These are phyloP conservation scores for Calamus simplicifolius DNA, from an alignment of 176 grass and related monocot species.

Conservation along the genomic window DNA sequence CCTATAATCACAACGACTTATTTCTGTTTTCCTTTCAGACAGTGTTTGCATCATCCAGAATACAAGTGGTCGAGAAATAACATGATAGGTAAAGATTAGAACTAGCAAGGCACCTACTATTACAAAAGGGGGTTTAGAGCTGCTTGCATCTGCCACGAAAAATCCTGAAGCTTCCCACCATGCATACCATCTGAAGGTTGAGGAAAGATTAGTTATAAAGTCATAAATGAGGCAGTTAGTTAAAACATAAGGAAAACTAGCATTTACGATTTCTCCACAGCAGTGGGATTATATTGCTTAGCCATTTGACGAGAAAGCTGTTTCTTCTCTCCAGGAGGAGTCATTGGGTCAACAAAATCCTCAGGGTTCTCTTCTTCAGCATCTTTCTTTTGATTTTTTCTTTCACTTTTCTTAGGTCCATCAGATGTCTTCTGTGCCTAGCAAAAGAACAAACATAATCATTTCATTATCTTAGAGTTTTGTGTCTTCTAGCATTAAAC, in stretches of 20 bases:
- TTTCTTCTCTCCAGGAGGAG: constrained; percentile 49
- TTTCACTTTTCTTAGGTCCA: constrained; percentile 46
- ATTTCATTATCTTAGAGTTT: not conserved
- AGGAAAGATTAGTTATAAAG: too few relatives aligned
- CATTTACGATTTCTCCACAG: constrained; percentile 63
- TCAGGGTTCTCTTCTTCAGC: constrained; percentile 38
- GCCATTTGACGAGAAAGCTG: constrained; percentile 54
- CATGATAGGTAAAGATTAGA: too few relatives aligned
- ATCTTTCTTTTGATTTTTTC: constrained; percentile 50
- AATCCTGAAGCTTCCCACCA: constrained; percentile 73
- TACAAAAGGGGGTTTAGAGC: constrained; percentile 66
- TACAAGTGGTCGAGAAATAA: too few relatives aligned
- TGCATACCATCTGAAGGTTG: constrained; percentile 50
- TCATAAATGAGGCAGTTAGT: not conserved
- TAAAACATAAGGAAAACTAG: constrained; percentile 1
- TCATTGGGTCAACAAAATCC: constrained; percentile 50
- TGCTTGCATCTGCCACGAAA: constrained; percentile 54
- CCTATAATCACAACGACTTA: too few relatives aligned
- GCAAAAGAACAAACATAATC: constrained; percentile 4
- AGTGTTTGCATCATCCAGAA: too few relatives aligned
- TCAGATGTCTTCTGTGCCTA: constrained; percentile 44
- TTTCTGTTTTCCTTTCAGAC: too few relatives aligned
- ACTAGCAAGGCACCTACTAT: constrained; percentile 38
- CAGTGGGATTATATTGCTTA: constrained; percentile 58
- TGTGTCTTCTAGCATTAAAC: too few relatives aligned